phyloP scores from a whole-genome alignment of 1,284 basidiomycete genomes.

The Xerocomus amazonicus region DNA sequence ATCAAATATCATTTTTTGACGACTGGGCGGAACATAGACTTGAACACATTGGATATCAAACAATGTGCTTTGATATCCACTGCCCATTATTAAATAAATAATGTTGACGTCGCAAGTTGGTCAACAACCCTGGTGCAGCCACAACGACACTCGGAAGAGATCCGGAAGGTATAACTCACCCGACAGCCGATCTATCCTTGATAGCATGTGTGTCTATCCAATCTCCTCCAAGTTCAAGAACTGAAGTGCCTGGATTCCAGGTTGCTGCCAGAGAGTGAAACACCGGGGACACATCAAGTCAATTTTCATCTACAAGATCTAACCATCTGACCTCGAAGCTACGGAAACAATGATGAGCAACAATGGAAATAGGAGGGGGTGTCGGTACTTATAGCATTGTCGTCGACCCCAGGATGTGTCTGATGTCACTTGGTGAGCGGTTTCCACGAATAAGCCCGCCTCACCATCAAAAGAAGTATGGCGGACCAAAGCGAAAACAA shows the following conservation, averaged over 20 bases:
- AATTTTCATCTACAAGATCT: constrained; percentile 19
- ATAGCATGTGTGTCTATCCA: constrained; percentile 66
- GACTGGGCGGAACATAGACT: constrained; percentile 80
- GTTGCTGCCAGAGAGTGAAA: constrained; percentile 84
- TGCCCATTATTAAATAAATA: background rate
- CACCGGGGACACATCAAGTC: constrained; percentile 67
- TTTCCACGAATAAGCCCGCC: constrained; percentile 35
- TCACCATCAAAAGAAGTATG: constrained; percentile 81
- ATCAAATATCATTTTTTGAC: constrained; percentile 81
- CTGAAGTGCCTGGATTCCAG: constrained; percentile 61
- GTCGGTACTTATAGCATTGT: constrained; percentile 72
- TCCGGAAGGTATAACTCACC: constrained; percentile 13
- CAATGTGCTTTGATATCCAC: background rate
- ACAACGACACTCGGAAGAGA: background rate
- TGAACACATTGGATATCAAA: constrained; percentile 75
- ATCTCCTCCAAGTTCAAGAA: constrained; percentile 57
- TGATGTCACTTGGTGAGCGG: background rate
- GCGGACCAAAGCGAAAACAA: constrained; percentile 79
- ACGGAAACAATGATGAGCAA: constrained; percentile 1
- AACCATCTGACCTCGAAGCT: constrained; percentile 52
- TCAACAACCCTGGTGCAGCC: constrained; percentile 64
- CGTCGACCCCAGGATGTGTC: constrained; percentile 62
- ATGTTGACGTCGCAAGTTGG: constrained; percentile 78
- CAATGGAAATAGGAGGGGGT: constrained; percentile 38
- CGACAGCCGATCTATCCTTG: constrained; percentile 55